Evolutionary conservation across 352 stramenopile genomes (phyloP).

Genomic region (Pythium phragmiticola): DNA sequence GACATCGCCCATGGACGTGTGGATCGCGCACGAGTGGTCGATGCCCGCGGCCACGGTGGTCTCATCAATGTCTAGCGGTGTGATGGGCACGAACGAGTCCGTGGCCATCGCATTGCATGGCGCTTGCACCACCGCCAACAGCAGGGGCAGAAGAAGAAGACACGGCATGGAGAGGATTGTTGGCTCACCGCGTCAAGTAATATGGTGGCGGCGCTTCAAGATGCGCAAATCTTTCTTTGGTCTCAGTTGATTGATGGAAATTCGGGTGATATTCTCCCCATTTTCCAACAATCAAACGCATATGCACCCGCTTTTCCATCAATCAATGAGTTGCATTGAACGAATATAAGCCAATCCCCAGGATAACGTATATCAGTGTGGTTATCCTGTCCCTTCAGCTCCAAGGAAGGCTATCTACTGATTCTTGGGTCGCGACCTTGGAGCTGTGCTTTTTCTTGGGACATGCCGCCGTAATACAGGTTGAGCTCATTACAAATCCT

Average conservation of each 20-base stretch:
- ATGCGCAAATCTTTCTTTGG: not conserved
- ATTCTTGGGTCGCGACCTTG: too few relatives aligned
- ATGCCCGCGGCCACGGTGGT: conserved; percentile 73
- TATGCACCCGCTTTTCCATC: not conserved
- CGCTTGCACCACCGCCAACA: not conserved
- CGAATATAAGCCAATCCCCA: too few relatives aligned
- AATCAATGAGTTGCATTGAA: too few relatives aligned
- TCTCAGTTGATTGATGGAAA: not conserved
- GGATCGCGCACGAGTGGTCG: conserved; percentile 80
- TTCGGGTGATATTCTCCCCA: not conserved
- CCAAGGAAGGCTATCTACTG: too few relatives aligned
- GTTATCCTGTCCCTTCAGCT: too few relatives aligned
- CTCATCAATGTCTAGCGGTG: conserved; percentile 74
- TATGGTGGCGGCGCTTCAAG: not conserved
- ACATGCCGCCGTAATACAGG: too few relatives aligned
- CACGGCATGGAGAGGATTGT: not conserved
- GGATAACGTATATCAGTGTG: too few relatives aligned
- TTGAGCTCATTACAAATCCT: too few relatives aligned
- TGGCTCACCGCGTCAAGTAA: not conserved
- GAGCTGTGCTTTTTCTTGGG: too few relatives aligned
- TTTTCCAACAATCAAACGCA: not conserved
- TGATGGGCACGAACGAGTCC: conserved; percentile 23
- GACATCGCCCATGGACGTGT: conserved; percentile 62
- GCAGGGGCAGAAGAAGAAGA: not conserved
- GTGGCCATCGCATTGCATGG: not conserved